A percentile compares a stretch with the other conserved stretches of the same genome.
These are phyloP conservation scores for Tillandsia fasciculata DNA, from an alignment of 176 grass and related monocot genomes.

Conservation along the genomic window DNA sequence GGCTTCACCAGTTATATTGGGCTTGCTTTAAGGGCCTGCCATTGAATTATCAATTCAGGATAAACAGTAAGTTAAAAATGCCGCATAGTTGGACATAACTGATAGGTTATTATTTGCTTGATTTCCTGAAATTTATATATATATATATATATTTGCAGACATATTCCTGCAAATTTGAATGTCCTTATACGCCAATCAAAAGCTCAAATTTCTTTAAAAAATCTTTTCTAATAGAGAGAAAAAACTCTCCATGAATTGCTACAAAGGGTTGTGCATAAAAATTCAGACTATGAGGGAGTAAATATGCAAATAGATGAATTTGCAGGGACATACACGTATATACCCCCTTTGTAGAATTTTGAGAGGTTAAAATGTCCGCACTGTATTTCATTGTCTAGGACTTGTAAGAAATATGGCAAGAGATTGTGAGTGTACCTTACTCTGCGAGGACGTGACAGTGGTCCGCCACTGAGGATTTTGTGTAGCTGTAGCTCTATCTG, in stretches of 20 bases:
- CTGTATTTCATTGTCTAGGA: not conserved
- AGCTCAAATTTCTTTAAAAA: no score
- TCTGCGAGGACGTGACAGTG: constrained; percentile 76
- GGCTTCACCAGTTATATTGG: constrained; percentile 45
- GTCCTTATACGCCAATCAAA: no score
- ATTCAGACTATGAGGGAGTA: no score
- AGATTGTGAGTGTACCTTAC: constrained; percentile 50
- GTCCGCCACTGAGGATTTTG: constrained; percentile 80
- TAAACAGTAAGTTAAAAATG: not conserved
- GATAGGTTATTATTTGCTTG: not conserved
- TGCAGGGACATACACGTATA: no score
- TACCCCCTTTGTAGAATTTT: not conserved
- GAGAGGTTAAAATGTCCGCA: not conserved
- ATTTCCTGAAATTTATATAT: no score
- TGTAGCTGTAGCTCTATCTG: constrained; percentile 40
- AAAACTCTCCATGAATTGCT: no score
- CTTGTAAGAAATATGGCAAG: not conserved
- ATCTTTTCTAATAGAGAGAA: no score
- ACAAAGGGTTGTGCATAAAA: no score
- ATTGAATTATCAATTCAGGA: not conserved
- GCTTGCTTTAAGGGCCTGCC: constrained; percentile 72
- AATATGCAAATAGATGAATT: no score
- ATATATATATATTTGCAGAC: no score
- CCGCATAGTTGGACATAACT: constrained; percentile 8
- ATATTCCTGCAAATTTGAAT: no score